Percentiles rank a stretch among this genome's conserved stretches.
Evolutionary conservation across 495 filamentous ascomycete genomes (phyloP).

Genomic region (Podospora didyma): DNA sequence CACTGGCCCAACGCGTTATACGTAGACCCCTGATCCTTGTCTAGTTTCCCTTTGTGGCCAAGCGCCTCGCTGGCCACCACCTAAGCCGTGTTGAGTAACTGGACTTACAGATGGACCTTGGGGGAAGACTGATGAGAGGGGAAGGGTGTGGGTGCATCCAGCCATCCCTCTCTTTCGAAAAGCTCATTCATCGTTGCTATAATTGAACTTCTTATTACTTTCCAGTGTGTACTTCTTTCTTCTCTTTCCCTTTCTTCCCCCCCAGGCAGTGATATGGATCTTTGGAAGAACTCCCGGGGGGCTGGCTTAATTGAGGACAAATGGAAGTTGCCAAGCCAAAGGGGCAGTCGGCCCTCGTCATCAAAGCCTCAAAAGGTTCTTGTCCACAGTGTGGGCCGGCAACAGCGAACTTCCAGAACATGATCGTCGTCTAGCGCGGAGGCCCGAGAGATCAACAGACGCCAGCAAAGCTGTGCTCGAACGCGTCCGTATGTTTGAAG

Average conservation of each 20-base stretch:
- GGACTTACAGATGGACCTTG: too few relatives aligned
- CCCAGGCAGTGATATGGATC: constrained; percentile 14
- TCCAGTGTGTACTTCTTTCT: constrained; percentile 5
- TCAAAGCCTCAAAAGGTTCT: not conserved
- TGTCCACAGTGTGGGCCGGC: not conserved
- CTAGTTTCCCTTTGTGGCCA: constrained; percentile 11
- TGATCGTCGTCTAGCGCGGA: constrained; percentile 10
- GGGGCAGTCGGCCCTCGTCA: too few relatives aligned
- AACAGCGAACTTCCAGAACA: constrained; percentile 23
- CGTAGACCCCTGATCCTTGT: constrained; percentile 12
- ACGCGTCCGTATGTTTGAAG: too few relatives aligned
- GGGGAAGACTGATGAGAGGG: too few relatives aligned
- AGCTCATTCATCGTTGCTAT: constrained; percentile 5
- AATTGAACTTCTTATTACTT: constrained; percentile 14
- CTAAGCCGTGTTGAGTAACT: constrained; percentile 1
- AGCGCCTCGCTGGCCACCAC: constrained; percentile 11
- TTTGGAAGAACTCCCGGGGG: constrained; percentile 12
- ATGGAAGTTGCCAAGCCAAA: constrained; percentile 1
- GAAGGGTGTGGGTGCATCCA: too few relatives aligned
- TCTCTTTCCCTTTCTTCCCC: constrained; percentile 6
- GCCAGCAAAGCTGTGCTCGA: too few relatives aligned
- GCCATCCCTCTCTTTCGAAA: too few relatives aligned
- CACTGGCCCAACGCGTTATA: constrained; percentile 14
- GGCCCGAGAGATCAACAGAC: too few relatives aligned
- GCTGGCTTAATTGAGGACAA: constrained; percentile 11